These are phyloP conservation scores for Halophytophthora polymorphica DNA, from an alignment of 352 stramenopile genomes.

Conservation along the genomic window DNA sequence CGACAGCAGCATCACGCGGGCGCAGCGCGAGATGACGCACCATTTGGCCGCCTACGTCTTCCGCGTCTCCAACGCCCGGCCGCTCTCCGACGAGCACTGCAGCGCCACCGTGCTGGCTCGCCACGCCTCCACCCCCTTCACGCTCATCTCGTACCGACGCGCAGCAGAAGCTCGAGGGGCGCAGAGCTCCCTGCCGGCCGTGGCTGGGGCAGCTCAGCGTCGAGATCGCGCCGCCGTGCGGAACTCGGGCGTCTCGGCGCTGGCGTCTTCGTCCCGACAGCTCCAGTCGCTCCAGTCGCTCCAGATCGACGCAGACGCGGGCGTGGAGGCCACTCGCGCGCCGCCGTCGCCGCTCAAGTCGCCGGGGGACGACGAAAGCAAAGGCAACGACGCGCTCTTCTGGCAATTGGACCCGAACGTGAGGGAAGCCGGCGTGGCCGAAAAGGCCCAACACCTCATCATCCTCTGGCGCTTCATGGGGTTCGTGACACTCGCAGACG, in stretches of 20 bases:
- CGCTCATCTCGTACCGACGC: constrained; percentile 36
- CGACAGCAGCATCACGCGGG: constrained; percentile 42
- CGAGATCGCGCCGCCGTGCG: not conserved
- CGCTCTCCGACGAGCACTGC: not conserved
- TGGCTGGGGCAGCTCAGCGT: not conserved
- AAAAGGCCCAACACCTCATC: constrained; percentile 14
- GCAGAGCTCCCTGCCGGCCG: constrained; percentile 10
- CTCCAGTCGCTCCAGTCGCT: too few species aligned
- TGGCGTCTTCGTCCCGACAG: too few species aligned
- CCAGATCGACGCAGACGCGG: not conserved
- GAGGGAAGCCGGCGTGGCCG: not conserved
- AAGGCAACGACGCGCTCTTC: not conserved
- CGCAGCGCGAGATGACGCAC: constrained; percentile 45
- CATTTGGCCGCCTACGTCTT: constrained; percentile 42
- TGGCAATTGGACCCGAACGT: not conserved
- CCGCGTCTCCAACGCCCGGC: constrained; percentile 5
- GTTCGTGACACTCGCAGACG: constrained; percentile 3
- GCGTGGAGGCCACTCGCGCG: not conserved
- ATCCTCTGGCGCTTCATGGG: constrained; percentile 18
- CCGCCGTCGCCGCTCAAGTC: not conserved
- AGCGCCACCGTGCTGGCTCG: constrained; percentile 28
- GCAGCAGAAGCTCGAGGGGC: constrained; percentile 8
- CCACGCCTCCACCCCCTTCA: constrained; percentile 29
- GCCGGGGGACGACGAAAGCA: not conserved
- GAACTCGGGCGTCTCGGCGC: too few species aligned